These are phyloP conservation scores for Oryza brachyantha DNA, from an alignment of 176 grass and related monocot genomes.

Conservation along the genomic window DNA sequence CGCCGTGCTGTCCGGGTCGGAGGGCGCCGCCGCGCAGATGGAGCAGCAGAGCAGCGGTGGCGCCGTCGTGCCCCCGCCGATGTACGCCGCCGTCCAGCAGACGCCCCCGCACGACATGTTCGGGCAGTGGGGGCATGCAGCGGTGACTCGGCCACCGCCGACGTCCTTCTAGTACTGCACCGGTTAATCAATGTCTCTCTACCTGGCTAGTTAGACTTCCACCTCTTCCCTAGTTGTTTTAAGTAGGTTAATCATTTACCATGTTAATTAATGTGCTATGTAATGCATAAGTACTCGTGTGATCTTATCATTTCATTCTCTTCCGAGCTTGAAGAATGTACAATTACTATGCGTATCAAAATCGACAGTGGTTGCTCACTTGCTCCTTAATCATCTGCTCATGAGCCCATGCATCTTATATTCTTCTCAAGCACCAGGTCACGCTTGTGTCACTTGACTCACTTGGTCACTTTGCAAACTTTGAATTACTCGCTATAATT, in stretches of 20 bases:
- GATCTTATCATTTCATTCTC: constrained; percentile 12
- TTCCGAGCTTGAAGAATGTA: constrained; percentile 22
- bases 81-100: constrained; percentile 46
- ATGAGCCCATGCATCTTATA: not conserved
- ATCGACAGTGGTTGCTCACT: not conserved
- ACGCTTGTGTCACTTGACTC: not conserved
- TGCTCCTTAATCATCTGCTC: not conserved
- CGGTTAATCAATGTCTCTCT: not conserved
- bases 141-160: constrained; percentile 43
- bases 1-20: constrained; percentile 45
- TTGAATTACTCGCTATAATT: not conserved
- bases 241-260: constrained; percentile 20
- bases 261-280: constrained; percentile 43
- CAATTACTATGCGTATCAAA: constrained; percentile 15
- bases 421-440: not conserved
- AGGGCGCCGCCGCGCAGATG: constrained; percentile 33
- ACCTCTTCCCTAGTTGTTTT: constrained; percentile 30
- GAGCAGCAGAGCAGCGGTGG: constrained; percentile 39
- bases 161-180: constrained; percentile 40
- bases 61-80: constrained; percentile 33
- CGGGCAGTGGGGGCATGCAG: constrained; percentile 63
- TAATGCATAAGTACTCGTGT: constrained; percentile 25
- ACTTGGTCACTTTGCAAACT: not conserved
- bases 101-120: constrained; percentile 64
- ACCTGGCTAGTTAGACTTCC: constrained; percentile 26